Percentiles rank a stretch among this genome's conserved stretches.
Conservation (phyloP, 139 green algal genomes). For the Coelastrella sp. region DNA sequence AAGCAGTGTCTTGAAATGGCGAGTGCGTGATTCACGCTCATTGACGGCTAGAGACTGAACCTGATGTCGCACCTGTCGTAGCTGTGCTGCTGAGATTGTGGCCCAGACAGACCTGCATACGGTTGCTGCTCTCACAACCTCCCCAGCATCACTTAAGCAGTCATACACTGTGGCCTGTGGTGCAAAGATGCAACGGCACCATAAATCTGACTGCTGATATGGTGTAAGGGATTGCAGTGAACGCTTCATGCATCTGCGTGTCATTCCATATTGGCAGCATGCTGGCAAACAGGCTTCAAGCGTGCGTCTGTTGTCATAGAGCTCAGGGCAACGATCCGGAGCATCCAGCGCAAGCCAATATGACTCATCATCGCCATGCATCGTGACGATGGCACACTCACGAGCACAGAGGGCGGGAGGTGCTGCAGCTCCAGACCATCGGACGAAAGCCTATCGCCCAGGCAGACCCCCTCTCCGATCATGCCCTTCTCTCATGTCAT, state of each 20-base stretch:
- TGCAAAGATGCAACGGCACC: neutral
- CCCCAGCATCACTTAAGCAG: neutral
- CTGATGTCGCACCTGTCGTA: too few species aligned
- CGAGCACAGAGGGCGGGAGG: neutral
- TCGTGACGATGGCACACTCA: neutral
- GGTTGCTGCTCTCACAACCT: slow-evolving; percentile 2
- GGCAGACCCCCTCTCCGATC: neutral
- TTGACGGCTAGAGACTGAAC: too few species aligned
- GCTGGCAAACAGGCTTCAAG: too few species aligned
- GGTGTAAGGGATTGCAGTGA: too few species aligned
- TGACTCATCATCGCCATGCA: neutral
- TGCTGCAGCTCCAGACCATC: neutral
- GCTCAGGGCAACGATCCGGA: too few species aligned
- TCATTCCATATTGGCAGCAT: too few species aligned
- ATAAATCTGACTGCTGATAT: neutral
- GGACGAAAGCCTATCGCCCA: neutral
- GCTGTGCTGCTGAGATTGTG: neutral
- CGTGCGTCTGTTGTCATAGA: too few species aligned
- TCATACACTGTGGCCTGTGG: neutral
- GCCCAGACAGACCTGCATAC: slow-evolving; percentile 4
- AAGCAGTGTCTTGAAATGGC: too few species aligned
- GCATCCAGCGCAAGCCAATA: too few species aligned
- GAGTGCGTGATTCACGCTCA: too few species aligned
- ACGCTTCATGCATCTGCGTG: too few species aligned
- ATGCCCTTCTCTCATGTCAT: neutral